phyloP scores from a whole-genome alignment of 352 stramenopile genomes.

The Halophytophthora polymorphica region DNA sequence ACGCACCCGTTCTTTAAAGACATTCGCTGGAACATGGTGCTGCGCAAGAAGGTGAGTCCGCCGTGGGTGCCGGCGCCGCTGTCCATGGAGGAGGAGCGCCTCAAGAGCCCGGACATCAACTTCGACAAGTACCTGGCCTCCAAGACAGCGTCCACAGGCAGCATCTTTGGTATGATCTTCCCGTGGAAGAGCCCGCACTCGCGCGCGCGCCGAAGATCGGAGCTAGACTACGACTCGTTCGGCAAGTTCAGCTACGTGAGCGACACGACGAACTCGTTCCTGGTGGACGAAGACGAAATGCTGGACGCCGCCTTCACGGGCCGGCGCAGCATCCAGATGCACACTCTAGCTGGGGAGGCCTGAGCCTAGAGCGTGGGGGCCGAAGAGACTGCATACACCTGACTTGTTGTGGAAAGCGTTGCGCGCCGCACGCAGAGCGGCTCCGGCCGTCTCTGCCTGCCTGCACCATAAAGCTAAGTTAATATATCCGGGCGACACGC shows the following conservation, averaged over 20 bases:
- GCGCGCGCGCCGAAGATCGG: constrained; percentile 42
- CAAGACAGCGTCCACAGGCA: constrained; percentile 73
- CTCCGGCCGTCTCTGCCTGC: too few relatives aligned
- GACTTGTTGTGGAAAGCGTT: too few relatives aligned
- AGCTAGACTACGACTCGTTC: constrained; percentile 71
- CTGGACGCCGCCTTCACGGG: constrained; percentile 82
- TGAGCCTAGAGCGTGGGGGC: constrained; percentile 23
- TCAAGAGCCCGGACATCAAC: constrained; percentile 81
- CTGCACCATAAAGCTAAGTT: too few relatives aligned
- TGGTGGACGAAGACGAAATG: constrained; percentile 89
- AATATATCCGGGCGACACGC: too few relatives aligned
- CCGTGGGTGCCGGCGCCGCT: constrained; percentile 70
- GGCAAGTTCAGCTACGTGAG: constrained; percentile 89
- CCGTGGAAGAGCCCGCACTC: constrained; percentile 64
- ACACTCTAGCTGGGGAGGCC: constrained; percentile 74
- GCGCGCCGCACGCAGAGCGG: too few relatives aligned
- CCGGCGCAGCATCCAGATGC: constrained; percentile 75
- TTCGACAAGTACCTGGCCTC: constrained; percentile 85
- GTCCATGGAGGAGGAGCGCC: constrained; percentile 68
- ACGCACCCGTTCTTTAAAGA: constrained; percentile 84
- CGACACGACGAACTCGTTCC: constrained; percentile 85
- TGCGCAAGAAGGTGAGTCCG: constrained; percentile 77
- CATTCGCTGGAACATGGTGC: constrained; percentile 74
- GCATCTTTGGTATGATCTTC: constrained; percentile 84
- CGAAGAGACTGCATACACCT: constrained; percentile 11